Evolutionary conservation across 2,329 filamentous ascomycete genomes (phyloP).

Genomic region (Aspergillus pseudoviridinutans): DNA sequence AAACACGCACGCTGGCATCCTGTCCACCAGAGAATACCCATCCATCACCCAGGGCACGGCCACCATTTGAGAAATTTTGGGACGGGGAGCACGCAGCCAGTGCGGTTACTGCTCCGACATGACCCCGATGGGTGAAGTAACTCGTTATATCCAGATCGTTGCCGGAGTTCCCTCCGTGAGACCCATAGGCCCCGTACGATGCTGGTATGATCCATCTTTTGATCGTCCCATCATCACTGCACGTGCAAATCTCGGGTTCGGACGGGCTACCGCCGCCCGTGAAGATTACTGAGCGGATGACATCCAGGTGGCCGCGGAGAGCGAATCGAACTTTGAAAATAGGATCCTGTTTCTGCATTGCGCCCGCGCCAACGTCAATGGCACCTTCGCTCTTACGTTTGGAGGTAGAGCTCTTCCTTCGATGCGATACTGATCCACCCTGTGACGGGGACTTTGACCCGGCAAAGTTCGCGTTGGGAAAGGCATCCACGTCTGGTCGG

Average conservation of each 20-base stretch:
- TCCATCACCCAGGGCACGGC: conserved; percentile 82
- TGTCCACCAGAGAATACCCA: conserved; percentile 99
- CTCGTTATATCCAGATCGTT: conserved; percentile 87
- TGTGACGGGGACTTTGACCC: conserved; percentile 76
- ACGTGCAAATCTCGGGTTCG: conserved; percentile 95
- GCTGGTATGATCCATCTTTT: conserved; percentile 94
- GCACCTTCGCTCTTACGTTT: conserved; percentile 61
- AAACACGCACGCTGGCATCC: conserved; percentile 87
- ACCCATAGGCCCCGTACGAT: conserved; percentile 62
- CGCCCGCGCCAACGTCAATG: conserved; percentile 54
- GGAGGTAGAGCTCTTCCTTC: conserved; percentile 76
- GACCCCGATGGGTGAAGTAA: conserved; percentile 92
- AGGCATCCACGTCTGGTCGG: conserved; percentile 80
- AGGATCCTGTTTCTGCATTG: conserved; percentile 58
- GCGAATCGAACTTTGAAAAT: conserved; percentile 93
- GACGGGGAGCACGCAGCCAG: conserved; percentile 83
- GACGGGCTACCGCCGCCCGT: conserved; percentile 92
- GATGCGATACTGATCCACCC: conserved; percentile 60
- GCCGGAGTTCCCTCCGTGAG: conserved; percentile 51
- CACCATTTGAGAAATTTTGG: conserved; percentile 83
- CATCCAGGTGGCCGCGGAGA: conserved; percentile 85
- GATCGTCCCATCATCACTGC: conserved; percentile 90
- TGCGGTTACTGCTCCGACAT: conserved; percentile 83
- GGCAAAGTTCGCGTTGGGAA: conserved; percentile 74
- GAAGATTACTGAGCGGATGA: conserved; percentile 91